These are phyloP conservation scores for Elsinoe australis DNA, from an alignment of 2,329 filamentous ascomycete species.

Conservation along the genomic window DNA sequence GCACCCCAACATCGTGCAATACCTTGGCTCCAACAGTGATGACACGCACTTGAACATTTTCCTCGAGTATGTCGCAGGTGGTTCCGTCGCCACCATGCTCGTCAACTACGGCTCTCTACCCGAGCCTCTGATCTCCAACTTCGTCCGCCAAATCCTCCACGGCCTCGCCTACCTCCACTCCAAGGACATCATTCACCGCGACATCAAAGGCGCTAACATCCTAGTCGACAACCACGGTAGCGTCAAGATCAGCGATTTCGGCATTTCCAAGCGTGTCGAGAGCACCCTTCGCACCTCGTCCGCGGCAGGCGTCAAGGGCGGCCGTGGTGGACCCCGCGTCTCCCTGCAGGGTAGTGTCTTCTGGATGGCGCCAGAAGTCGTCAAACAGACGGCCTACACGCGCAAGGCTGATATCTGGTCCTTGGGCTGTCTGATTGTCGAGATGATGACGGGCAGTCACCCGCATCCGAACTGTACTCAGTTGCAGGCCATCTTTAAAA, in stretches of 20 bases:
- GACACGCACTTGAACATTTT: conserved; percentile 96
- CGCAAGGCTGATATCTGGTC: conserved; percentile 99
- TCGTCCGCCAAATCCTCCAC: conserved; percentile 89
- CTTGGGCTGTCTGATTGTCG: conserved; percentile 88
- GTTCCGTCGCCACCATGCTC: conserved; percentile 96
- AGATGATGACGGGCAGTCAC: conserved; percentile 97
- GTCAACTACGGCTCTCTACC: conserved; percentile 95
- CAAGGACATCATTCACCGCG: conserved; percentile 92
- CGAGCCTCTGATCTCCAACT: conserved; percentile 89
- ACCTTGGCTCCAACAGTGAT: conserved; percentile 89
- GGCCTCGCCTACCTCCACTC: conserved; percentile 90
- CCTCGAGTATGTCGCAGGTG: conserved; percentile 95
- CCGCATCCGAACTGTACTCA: conserved; percentile 97
- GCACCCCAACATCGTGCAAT: conserved; percentile 96
- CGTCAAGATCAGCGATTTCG: conserved; percentile 99
- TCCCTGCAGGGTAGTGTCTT: conserved; percentile 96
- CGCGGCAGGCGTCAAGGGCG: conserved; percentile 16
- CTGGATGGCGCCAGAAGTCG: conserved; percentile 99
- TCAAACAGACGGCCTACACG: conserved; percentile 95
- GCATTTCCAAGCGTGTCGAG: conserved; percentile 96
- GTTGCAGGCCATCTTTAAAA: conserved; percentile 97
- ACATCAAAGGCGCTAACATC: conserved; percentile 98
- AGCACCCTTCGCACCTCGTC: conserved; percentile 56
- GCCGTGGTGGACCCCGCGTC: conserved; percentile 52
- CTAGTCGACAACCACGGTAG: conserved; percentile 98